Conservation (phyloP, 2,329 filamentous ascomycete genomes). For the Colletotrichum sp. region DNA sequence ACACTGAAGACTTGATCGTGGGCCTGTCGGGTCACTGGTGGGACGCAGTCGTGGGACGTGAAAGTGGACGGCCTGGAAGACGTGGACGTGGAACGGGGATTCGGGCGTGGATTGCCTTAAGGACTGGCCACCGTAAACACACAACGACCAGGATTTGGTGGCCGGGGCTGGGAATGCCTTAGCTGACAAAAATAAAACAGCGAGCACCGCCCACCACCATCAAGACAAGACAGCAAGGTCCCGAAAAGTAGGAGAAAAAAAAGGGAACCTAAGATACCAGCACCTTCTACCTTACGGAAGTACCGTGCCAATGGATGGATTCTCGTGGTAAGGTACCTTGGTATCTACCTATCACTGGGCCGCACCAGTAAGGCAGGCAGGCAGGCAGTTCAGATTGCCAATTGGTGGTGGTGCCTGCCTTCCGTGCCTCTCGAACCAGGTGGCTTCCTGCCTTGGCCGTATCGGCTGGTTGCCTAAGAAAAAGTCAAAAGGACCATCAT, state of each 20-base stretch:
- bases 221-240: neutral
- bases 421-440: neutral
- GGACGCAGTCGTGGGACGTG: neutral
- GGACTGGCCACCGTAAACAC: neutral
- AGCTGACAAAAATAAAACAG: constrained; percentile 15
- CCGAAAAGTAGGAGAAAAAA: neutral
- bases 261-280: neutral
- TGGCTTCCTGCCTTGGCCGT: neutral
- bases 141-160: neutral
- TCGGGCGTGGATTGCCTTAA: neutral
- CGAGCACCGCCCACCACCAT: neutral
- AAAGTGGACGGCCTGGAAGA: neutral
- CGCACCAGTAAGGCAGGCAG: neutral
- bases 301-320: neutral
- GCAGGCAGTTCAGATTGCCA: neutral
- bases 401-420: neutral
- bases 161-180: constrained; percentile 1
- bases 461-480: neutral
- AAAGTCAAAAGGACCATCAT: neutral
- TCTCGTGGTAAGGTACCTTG: neutral
- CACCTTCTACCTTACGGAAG: neutral
- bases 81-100: neutral
- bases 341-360: neutral
- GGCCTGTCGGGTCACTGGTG: neutral
- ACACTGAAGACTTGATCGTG: constrained; percentile 11